These are phyloP conservation scores for Dioscorea zingiberensis DNA, from an alignment of 106 monocot genomes.

Conservation along the genomic window DNA sequence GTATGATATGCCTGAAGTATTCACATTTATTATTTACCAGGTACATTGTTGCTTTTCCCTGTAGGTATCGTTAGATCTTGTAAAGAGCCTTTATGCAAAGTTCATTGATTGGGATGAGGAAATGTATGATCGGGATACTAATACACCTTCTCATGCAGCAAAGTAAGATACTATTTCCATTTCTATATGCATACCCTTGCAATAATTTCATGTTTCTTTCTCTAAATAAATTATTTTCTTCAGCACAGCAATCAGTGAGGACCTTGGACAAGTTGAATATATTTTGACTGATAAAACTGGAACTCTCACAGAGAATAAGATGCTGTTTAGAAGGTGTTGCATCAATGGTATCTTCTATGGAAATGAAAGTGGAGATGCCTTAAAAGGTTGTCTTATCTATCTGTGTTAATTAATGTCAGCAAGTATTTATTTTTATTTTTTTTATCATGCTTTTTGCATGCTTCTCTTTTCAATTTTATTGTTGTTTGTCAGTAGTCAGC, in stretches of 20 bases:
- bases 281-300: slow-evolving; percentile 98
- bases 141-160: slow-evolving; percentile 73
- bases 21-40: not conserved
- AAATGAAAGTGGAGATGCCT: slow-evolving; percentile 85
- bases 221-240: slow-evolving; percentile 15
- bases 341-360: slow-evolving; percentile 78
- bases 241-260: slow-evolving; percentile 98
- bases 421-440: not conserved
- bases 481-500: no score
- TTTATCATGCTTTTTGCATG: not conserved
- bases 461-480: no score
- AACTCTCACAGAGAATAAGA: slow-evolving; percentile 91
- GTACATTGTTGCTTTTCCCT: slow-evolving; percentile 11
- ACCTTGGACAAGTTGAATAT: slow-evolving; percentile 96
- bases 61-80: slow-evolving; percentile 88
- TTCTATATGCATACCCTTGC: not conserved
- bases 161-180: slow-evolving; percentile 38
- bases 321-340: slow-evolving; percentile 93
- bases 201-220: not conserved
- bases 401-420: no score
- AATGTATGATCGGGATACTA: slow-evolving; percentile 88
- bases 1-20: not conserved
- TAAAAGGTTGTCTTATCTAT: slow-evolving; percentile 66
- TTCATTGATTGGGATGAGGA: slow-evolving; percentile 99
- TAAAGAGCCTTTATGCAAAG: slow-evolving; percentile 90